These are phyloP conservation scores for Yamadazyma membranifaciens DNA, from an alignment of 1,139 yeast species.

Conservation along the genomic window DNA sequence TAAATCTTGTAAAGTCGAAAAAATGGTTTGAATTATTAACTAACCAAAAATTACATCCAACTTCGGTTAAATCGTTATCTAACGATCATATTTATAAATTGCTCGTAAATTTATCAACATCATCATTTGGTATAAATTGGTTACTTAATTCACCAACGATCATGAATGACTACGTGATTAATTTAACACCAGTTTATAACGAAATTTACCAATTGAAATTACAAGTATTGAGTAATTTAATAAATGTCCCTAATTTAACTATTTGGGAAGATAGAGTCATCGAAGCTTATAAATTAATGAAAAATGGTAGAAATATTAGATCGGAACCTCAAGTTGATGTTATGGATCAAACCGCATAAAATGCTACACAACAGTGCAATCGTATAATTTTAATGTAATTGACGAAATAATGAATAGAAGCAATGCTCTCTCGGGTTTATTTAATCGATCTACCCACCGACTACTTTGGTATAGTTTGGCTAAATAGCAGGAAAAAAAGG, in stretches of 20 bases:
- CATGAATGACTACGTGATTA: slow-evolving; percentile 19
- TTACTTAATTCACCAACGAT: slow-evolving; percentile 28
- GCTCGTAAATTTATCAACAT: slow-evolving; percentile 22
- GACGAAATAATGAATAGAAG: too few relatives aligned
- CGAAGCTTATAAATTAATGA: slow-evolving; percentile 25
- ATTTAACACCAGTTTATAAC: slow-evolving; percentile 18
- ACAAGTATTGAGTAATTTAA: slow-evolving; percentile 24
- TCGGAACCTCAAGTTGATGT: slow-evolving; percentile 30
- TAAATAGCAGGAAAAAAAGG: too few relatives aligned
- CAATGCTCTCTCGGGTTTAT: too few relatives aligned
- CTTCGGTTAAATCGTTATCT: slow-evolving; percentile 22
- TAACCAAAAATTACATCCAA: slow-evolving; percentile 17
- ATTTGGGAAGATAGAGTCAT: slow-evolving; percentile 28
- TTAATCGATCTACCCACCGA: neutral
- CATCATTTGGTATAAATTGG: slow-evolving; percentile 23
- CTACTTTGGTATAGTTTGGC: too few relatives aligned
- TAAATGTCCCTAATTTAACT: slow-evolving; percentile 17
- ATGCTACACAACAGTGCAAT: too few relatives aligned
- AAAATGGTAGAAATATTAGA: slow-evolving; percentile 27
- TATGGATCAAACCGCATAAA: slow-evolving; percentile 21
- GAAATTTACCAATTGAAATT: slow-evolving; percentile 29
- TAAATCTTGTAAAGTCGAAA: slow-evolving; percentile 25
- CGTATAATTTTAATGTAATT: too few relatives aligned
- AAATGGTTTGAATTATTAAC: slow-evolving; percentile 19
- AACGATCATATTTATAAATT: slow-evolving; percentile 25